Evolutionary conservation across 2,329 filamentous ascomycete species (phyloP), one percentile per base, ranked within the genome.

Genomic region (Sporothrix globosa): DNA sequence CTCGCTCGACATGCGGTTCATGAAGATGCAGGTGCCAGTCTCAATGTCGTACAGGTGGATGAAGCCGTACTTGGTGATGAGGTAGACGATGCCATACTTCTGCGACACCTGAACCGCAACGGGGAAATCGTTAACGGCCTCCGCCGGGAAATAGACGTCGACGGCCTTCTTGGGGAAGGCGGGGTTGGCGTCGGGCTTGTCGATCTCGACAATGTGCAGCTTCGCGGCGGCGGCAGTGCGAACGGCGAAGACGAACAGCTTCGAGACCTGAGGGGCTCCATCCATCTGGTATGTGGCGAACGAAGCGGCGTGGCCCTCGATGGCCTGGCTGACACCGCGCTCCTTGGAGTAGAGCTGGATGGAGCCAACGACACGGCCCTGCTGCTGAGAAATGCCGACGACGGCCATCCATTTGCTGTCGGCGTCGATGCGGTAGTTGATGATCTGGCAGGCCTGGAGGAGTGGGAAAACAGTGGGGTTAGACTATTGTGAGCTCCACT

Each of bases 1-100:
- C 79, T 99, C 96, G 84, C 93, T 97, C 46, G 96, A 99, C 77
- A 99, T 99, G 76, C 96, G 91, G 86, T 99, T 99, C 93, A 99
- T 96, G 87, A 97, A 99, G 79, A 99, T 96, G 80, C 93, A 96
- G 14, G 91, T 92, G 71, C 92, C 96, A 9, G 92, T 96, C 84
- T 99, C 96, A 70, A 99, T 88, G 78, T 99, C 96, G 82, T 99
- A 98, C 30, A 99, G 88, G 82, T 99, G 96, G 77, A 99, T 98
- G 83, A 98, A 99, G 68, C 96, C 96, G 78, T 97, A 99, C 81
- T 99, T 99, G 70, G 96, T 99, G 73, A 99, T 93, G 77, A 99
- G 89, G 82, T 97, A 97, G 77, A 99, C 91, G 78, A 99, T 90
- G 77, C 94, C 95, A 82, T 99, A 99, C 82, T 96, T 97, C 77